Conservation (phyloP, 75 land plant species). For the Ceratopteris richardii region DNA sequence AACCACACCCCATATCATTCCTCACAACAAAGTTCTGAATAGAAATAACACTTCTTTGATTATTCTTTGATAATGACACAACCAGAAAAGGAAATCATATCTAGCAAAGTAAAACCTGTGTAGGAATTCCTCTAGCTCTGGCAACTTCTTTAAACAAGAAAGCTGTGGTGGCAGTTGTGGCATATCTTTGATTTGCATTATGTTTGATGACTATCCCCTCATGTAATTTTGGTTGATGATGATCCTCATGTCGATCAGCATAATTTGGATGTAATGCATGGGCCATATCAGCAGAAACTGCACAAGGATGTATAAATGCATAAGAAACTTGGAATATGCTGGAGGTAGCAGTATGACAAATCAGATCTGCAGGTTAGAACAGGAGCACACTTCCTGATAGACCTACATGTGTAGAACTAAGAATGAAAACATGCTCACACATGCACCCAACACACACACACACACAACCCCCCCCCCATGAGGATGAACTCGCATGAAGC, state of each 20-base stretch:
- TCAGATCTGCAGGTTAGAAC: no score
- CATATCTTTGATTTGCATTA: slow-evolving; percentile 98
- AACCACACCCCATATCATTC: slow-evolving; percentile 98
- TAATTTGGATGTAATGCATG: slow-evolving; percentile 98
- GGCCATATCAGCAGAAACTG: slow-evolving; percentile 99
- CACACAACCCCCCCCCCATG: no score
- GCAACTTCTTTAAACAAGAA: slow-evolving; percentile 96
- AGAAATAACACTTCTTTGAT: no score
- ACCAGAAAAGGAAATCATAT: no score
- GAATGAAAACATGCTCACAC: no score
- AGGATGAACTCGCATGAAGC: no score
- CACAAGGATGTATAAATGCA: slow-evolving; percentile 7
- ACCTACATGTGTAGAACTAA: no score
- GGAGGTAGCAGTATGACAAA: not conserved
- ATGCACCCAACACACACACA: no score
- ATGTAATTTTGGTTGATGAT: slow-evolving; percentile 79
- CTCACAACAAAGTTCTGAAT: slow-evolving; percentile 92
- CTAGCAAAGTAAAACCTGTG: slow-evolving; percentile 78
- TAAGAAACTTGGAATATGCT: not conserved
- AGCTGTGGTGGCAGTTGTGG: slow-evolving; percentile 83
- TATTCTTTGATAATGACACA: no score
- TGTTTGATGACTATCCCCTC: slow-evolving; percentile 91
- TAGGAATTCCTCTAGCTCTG: slow-evolving; percentile 57
- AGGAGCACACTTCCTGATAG: no score
- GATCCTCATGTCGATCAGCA: slow-evolving; percentile 74